Base-by-base conservation (phyloP, 148 eudicot genomes). In the Fagopyrum homotropicum region DNA sequence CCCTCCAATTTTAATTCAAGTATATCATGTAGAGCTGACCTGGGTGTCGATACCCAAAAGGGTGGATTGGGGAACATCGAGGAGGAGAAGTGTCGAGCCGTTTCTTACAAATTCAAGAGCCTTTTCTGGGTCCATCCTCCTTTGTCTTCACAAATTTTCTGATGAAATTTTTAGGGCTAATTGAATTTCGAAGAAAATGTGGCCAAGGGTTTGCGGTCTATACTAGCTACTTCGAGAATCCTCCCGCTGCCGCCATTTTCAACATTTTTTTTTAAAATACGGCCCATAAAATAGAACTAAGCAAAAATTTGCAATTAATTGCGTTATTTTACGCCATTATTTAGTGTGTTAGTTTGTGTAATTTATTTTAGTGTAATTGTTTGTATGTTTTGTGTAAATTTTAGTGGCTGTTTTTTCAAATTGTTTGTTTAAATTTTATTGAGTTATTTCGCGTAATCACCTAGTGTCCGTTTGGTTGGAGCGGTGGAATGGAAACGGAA, bases 21-120 rank as follows among this genome's bases (percentile, higher is more conserved):
- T 1, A 43, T 29, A 22, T 16, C 19, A 66, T 6, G 44, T 2
- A 69, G 51, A 8, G 51, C 5, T 29, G 40, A 91, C 98, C 92
- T 94, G 98, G 71, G 96, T 94, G 72, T 94, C 98, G 52, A 94
- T 83, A 60, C 92, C 98, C 64, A 94, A 30, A 35, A 91, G 90
- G 43, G 98, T 94, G 77, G 72, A 83, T 60, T 83, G 97, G 49
- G 98, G 98, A 78, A 94, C 97, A 66, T 91, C 89, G 17, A 94
- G 93, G 3, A 90, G 79, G 15, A 94, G 85, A 44, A 94, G 92
- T 46, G 93, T 82, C 4, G 89, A 86, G 72, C 97, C 92, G 9
- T 86, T 82, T 76, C 90, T 90, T 4, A 90, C 97, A 3, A 91
- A 52, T 64, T 85, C 90, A 69, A 84, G 76, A 7, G 93, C 96